Conservation (phyloP, 306 rosid genomes). For the Senna tora region DNA sequence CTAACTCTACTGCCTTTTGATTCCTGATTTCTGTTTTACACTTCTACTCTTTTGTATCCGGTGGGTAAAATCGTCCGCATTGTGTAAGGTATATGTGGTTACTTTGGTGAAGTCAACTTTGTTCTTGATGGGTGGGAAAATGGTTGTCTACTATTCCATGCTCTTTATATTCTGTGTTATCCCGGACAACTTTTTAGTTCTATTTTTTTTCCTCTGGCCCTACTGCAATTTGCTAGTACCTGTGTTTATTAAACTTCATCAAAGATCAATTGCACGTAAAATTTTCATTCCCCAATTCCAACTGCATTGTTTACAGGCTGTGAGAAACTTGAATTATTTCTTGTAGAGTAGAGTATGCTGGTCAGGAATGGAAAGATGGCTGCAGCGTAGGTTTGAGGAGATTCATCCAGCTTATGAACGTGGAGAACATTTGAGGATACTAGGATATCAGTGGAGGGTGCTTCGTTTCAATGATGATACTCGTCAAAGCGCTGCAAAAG, state of each 20-base stretch:
- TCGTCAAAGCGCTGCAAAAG: constrained; percentile 85
- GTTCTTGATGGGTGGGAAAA: background rate
- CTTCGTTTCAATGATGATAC: constrained; percentile 83
- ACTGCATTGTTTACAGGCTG: background rate
- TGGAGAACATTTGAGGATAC: constrained; percentile 57
- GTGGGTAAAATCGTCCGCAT: background rate
- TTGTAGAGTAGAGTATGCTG: constrained; percentile 61
- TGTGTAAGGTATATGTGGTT: background rate
- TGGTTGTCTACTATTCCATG: background rate
- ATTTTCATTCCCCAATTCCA: background rate
- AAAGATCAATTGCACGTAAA: background rate
- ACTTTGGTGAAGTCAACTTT: background rate
- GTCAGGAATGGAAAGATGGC: constrained; percentile 71
- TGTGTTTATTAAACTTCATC: background rate
- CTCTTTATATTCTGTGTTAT: background rate
- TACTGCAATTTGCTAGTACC: background rate
- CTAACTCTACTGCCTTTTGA: background rate
- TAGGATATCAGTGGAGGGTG: constrained; percentile 91
- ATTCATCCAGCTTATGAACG: constrained; percentile 43
- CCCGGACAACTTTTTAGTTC: background rate
- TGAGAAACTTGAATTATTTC: constrained; percentile 12
- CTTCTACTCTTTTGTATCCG: background rate
- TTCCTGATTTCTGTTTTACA: background rate
- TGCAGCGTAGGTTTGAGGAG: constrained; percentile 63
- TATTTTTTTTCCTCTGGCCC: background rate